Evolutionary conservation across 768 basidiomycete genomes (phyloP).

Genomic region (Rhodotorula babjevae): DNA sequence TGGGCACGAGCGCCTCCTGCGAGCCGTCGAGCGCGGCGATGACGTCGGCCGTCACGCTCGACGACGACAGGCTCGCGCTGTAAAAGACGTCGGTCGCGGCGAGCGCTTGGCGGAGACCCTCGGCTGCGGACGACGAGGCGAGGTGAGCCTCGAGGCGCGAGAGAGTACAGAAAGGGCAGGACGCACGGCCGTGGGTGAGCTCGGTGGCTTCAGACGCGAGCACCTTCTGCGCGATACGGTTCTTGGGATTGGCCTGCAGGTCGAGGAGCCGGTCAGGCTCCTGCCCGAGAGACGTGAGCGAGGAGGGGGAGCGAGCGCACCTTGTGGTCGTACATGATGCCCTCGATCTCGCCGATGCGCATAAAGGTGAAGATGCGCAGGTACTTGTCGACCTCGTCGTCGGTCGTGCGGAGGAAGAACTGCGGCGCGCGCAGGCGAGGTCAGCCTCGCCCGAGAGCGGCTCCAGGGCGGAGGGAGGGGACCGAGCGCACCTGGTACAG

Average conservation of each 20-base stretch:
- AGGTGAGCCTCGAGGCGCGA: neutral
- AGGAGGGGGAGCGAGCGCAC: constrained; percentile 47
- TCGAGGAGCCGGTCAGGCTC: neutral
- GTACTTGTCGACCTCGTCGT: constrained; percentile 72
- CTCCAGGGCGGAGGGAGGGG: too few relatives aligned
- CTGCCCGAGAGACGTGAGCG: too few relatives aligned
- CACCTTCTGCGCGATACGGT: constrained; percentile 54
- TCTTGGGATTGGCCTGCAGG: constrained; percentile 48
- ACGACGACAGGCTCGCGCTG: constrained; percentile 6
- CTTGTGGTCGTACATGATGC: constrained; percentile 58
- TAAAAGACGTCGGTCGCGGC: constrained; percentile 35
- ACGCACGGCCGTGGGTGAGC: constrained; percentile 59
- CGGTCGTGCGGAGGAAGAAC: constrained; percentile 83
- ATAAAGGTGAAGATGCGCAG: constrained; percentile 79
- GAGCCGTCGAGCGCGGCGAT: constrained; percentile 28
- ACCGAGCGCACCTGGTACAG: constrained; percentile 92
- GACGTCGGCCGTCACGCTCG: neutral
- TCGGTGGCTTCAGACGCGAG: constrained; percentile 61
- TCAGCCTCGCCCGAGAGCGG: too few relatives aligned
- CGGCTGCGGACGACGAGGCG: neutral
- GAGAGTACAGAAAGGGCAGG: neutral
- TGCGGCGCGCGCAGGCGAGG: constrained; percentile 46
- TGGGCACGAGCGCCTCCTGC: neutral
- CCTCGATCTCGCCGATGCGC: constrained; percentile 56
- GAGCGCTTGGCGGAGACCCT: constrained; percentile 32